Base-by-base conservation (phyloP, 1,284 basidiomycete genomes). In the Naganishia sp. region DNA sequence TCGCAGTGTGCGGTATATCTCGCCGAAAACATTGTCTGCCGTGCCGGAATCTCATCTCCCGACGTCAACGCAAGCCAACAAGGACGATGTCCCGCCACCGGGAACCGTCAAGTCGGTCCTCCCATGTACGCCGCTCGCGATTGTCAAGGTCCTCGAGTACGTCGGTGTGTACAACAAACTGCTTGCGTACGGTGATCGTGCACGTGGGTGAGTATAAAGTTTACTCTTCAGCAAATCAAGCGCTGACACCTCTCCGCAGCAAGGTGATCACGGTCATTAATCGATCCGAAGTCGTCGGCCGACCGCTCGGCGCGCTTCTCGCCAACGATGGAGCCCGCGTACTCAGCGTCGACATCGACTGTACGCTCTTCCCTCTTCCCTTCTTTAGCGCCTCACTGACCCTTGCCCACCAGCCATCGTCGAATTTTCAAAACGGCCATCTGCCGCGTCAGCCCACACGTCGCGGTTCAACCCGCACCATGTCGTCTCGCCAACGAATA, bases 321-420 rank as follows among this genome's bases (percentile, higher is more conserved):
- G 87, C 94, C 15, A 98, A 98, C 77, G 95, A 98, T 75, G 95
- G 95, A 45, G 94, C 94, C 3, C 86, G 92, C 11, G 95, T 98
- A 2, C 90, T 95, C 76, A 94, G 91, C 10, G 91, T 92, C 25
- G 95, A 99, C 78, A 90, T 98, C 67, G 92, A 94, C 78, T 91
- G 90, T 88, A 67, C 68, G 80, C 55, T 15, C 10, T 21, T 21
- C 23, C 28, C 45, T 55, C 49, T 21, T 18, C 3, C 54, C 53
- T 25, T 15, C 23, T 46, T 13, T 6, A n/a, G 4, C 21, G 7
- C 18, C 18, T 44, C 23, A n/a, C 54, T 21, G 3, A 21, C 23
- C 28, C 31, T 4, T 46, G 21, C 48, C 16, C 39, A 39, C 87
- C 66, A 76, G 79, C 78, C 53, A 78, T 69, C 46, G 55, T 69